A percentile compares a stretch with the other conserved stretches of the same genome.
These are phyloP conservation scores for Kodamaea hsintzibuensis DNA, from an alignment of 805 yeast species.

Conservation along the genomic window DNA sequence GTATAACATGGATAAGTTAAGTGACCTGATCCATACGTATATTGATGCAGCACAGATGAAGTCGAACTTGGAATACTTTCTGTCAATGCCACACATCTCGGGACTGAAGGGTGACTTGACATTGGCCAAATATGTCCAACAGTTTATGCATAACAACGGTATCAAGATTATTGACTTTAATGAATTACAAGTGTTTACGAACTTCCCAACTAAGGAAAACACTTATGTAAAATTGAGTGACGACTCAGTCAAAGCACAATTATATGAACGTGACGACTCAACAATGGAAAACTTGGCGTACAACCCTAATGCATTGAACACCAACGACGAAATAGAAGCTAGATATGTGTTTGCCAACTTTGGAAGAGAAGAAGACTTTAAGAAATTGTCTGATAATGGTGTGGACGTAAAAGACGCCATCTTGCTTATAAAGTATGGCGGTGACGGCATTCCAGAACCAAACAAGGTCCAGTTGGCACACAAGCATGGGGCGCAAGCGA, in stretches of 20 bases:
- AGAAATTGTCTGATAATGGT: slow-evolving; percentile 32
- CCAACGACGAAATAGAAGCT: slow-evolving; percentile 55
- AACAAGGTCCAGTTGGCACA: slow-evolving; percentile 52
- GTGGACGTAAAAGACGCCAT: slow-evolving; percentile 51
- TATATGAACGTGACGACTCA: slow-evolving; percentile 32
- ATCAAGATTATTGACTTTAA: slow-evolving; percentile 51
- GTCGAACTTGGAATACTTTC: slow-evolving; percentile 66
- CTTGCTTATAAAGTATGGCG: slow-evolving; percentile 62
- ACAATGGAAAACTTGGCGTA: slow-evolving; percentile 45
- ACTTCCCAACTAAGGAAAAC: slow-evolving; percentile 53
- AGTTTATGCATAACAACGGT: slow-evolving; percentile 59
- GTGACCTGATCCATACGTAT: slow-evolving; percentile 46
- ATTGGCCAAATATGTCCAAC: slow-evolving; percentile 63
- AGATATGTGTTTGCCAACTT: slow-evolving; percentile 62
- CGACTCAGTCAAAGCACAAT: slow-evolving; percentile 38
- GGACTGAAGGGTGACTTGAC: slow-evolving; percentile 87
- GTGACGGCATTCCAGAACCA: slow-evolving; percentile 31
- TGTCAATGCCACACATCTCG: slow-evolving; percentile 81
- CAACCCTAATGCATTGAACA: slow-evolving; percentile 61
- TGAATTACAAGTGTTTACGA: slow-evolving; percentile 56
- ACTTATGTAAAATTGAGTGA: slow-evolving; percentile 33
- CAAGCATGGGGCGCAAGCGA: slow-evolving; percentile 57
- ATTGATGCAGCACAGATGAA: slow-evolving; percentile 60
- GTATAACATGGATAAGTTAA: slow-evolving; percentile 56
- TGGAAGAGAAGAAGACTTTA: slow-evolving; percentile 61